A percentile compares a stretch with the other conserved stretches of the same genome.
phyloP scores from a whole-genome alignment of 768 basidiomycete species.

The Auriscalpium orientale region DNA sequence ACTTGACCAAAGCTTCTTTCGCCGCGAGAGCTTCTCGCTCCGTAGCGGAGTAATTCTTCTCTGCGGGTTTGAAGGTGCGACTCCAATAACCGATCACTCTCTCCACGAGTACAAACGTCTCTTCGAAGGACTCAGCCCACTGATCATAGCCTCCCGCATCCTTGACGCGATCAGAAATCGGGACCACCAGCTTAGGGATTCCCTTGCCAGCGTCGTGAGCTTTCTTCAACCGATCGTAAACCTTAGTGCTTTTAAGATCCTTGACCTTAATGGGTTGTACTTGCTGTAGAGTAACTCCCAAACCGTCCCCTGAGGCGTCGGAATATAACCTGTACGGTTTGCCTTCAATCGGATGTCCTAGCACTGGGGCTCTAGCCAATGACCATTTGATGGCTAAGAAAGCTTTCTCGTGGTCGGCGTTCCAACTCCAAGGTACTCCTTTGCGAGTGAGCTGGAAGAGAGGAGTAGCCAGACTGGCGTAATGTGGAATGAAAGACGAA shows the following conservation, averaged over 20 bases:
- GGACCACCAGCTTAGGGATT: not conserved
- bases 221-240: conserved; percentile 9
- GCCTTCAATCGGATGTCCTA: conserved; percentile 23
- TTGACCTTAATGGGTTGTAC: conserved; percentile 15
- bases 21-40: conserved; percentile 32
- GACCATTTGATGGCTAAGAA: conserved; percentile 25
- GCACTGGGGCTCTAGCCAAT: conserved; percentile 26
- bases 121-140: conserved; percentile 9
- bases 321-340: conserved; percentile 29
- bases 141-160: not conserved
- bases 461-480: conserved; percentile 26
- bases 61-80: conserved; percentile 9
- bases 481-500: conserved; percentile 28
- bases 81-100: conserved; percentile 18
- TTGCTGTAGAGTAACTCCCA: conserved; percentile 18
- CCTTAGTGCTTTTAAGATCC: conserved; percentile 16
- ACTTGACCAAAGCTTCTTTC: conserved; percentile 31
- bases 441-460: conserved; percentile 28
- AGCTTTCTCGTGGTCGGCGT: conserved; percentile 17
- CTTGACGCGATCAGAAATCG: not conserved
- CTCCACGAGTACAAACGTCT: conserved; percentile 15
- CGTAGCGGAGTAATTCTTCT: conserved; percentile 28
- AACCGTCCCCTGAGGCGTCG: conserved; percentile 21
- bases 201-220: not conserved
- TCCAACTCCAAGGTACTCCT: conserved; percentile 18